Base-by-base conservation (phyloP, 2,329 filamentous ascomycete species). In the Orbilia ellipsospora region DNA sequence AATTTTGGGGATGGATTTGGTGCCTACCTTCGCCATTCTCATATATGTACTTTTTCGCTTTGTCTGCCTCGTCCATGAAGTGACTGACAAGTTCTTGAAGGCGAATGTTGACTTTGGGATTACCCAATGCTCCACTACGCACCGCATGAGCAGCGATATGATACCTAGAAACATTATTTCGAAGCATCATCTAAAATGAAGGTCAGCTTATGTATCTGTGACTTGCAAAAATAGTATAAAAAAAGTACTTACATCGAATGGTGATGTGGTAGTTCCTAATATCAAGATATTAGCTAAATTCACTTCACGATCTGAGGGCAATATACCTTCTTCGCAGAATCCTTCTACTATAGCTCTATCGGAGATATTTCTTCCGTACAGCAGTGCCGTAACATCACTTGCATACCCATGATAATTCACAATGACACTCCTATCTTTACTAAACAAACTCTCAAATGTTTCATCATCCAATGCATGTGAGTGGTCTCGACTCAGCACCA, bases 331-430 rank as follows among this genome's bases (percentile, higher is more conserved):
- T 79, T 91, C 89, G 26, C 85, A 85, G 77, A 90, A 91, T 2
- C 86, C 87, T 13, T 84, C 85, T 6, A 90, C 85, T 0, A 81
- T 85, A 73, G 89, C 84, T 1, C 87, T 84, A 4, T 87, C 83
- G 5, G 54, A 78, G 8, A 83, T 81, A 0, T 83, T 84, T 0
- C 88, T 83, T 0, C 87, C 88, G 78, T 90, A 90, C 1, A 90
- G 81, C 26, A 90, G 80, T 0, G 88, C 88, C 72, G 87, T 85
- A 66, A 91, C 80, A 79, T 90, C 88, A 0, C 85, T 84, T 3
- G 84, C 81, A 78, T 91, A 90, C 10, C 89, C 89, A 78, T 91
- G 89, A 79, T 90, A 91, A 81, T 90, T 90, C 82, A 91, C 89
- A 79, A 88, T 85, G 4, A 90, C 83, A 0, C 85, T 84, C 23